phyloP scores from a whole-genome alignment of 495 filamentous ascomycete species.

The Entonaema liquescens region DNA sequence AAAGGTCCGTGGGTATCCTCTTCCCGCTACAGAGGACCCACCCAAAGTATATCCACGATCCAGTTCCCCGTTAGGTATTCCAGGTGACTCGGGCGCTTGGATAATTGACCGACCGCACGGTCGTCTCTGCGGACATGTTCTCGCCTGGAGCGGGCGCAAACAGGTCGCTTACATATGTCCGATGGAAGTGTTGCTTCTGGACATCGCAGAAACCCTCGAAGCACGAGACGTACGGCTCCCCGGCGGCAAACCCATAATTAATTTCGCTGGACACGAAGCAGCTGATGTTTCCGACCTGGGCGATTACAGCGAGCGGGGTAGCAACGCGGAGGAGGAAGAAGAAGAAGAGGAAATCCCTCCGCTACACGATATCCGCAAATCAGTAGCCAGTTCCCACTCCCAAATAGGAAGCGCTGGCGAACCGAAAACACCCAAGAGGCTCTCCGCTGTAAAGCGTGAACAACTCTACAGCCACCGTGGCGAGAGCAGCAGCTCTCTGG shows the following conservation, averaged over 20 bases:
- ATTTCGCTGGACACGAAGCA: not conserved
- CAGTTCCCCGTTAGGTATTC: conserved; percentile 63
- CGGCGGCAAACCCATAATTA: conserved; percentile 47
- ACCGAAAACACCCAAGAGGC: conserved; percentile 13
- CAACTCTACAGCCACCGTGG: not conserved
- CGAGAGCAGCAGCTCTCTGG: conserved; percentile 6
- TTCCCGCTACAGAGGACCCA: conserved; percentile 33
- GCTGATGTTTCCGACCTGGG: conserved; percentile 39
- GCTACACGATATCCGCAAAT: conserved; percentile 7
- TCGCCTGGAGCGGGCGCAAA: conserved; percentile 82
- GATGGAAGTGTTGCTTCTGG: conserved; percentile 88
- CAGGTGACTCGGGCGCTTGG: conserved; percentile 94
- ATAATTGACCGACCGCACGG: conserved; percentile 82
- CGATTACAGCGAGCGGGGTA: conserved; percentile 17
- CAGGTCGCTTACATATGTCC: conserved; percentile 87
- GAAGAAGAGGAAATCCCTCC: conserved; percentile 22
- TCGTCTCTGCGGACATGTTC: conserved; percentile 86
- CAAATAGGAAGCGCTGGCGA: not conserved
- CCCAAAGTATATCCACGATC: conserved; percentile 26
- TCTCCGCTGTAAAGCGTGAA: conserved; percentile 19
- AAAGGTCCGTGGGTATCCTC: conserved; percentile 10
- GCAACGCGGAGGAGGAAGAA: conserved; percentile 5
- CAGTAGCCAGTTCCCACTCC: not conserved
- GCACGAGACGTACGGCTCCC: conserved; percentile 64
- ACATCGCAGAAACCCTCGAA: conserved; percentile 80